These are phyloP conservation scores for Pseudomassariella vexata DNA, from an alignment of 2,329 filamentous ascomycete genomes.

Conservation along the genomic window DNA sequence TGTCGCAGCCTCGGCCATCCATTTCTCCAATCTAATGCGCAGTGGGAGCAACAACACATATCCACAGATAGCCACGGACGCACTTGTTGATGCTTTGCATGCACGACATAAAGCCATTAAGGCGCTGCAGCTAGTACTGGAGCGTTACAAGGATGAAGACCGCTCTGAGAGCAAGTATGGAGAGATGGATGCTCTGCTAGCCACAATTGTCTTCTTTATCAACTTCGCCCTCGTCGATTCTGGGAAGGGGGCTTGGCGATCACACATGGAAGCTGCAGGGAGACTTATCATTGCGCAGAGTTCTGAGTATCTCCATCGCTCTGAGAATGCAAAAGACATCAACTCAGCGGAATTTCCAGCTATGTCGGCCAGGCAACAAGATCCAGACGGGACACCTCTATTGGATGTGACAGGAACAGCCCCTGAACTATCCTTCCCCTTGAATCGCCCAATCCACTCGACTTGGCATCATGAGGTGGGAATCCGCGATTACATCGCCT, in stretches of 20 bases:
- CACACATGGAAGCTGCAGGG: conserved; percentile 39
- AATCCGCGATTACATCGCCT: conserved; percentile 38
- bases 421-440: not conserved
- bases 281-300: conserved; percentile 24
- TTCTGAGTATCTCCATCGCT: conserved; percentile 1
- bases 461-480: too few relatives aligned
- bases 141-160: conserved; percentile 19
- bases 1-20: conserved; percentile 42
- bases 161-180: conserved; percentile 33
- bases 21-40: conserved; percentile 39
- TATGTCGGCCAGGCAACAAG: too few relatives aligned
- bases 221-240: conserved; percentile 46
- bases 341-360: not conserved
- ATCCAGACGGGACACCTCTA: too few relatives aligned
- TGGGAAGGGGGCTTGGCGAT: conserved; percentile 37
- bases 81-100: conserved; percentile 39
- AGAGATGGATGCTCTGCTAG: conserved; percentile 41
- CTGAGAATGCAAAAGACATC: not conserved
- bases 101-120: conserved; percentile 42
- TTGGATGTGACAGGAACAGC: not conserved
- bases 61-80: conserved; percentile 20
- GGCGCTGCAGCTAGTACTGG: conserved; percentile 33
- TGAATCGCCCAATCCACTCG: conserved; percentile 6
- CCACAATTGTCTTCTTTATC: conserved; percentile 45
- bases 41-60: too few relatives aligned